Conservation (phyloP, 2,329 filamentous ascomycete species). For the Annulohypoxylon truncatum region DNA sequence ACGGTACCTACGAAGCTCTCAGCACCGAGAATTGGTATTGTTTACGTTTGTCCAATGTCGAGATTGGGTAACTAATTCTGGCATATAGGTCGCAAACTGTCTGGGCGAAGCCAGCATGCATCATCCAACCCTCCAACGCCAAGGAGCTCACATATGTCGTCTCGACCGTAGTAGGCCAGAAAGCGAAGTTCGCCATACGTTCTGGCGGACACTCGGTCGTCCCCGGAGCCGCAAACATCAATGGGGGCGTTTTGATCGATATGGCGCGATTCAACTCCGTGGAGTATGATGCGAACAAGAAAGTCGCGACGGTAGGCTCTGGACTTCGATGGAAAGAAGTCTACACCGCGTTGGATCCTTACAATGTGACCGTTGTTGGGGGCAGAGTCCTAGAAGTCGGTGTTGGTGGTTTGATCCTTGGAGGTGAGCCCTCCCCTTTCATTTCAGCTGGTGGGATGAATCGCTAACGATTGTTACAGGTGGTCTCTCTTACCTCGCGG, state of each 20-base stretch:
- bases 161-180: conserved; percentile 26
- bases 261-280: conserved; percentile 39
- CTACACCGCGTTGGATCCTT: conserved; percentile 41
- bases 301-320: conserved; percentile 40
- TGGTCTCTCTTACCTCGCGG: conserved; percentile 43
- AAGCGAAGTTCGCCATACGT: conserved; percentile 42
- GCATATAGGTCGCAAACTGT: conserved; percentile 42
- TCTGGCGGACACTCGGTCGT: conserved; percentile 44
- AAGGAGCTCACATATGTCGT: conserved; percentile 39
- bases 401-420: conserved; percentile 45
- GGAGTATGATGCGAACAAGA: conserved; percentile 38
- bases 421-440: conserved; percentile 29
- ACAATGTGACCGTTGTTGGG: conserved; percentile 45
- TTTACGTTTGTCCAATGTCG: neutral
- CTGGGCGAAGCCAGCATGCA: conserved; percentile 43
- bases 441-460: neutral
- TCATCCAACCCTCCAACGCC: conserved; percentile 37
- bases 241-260: conserved; percentile 44
- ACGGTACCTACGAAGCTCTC: conserved; percentile 26
- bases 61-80: conserved; percentile 3
- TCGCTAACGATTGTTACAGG: conserved; percentile 28
- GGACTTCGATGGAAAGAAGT: conserved; percentile 44
- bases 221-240: conserved; percentile 41
- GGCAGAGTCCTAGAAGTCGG: conserved; percentile 44
- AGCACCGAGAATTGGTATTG: conserved; percentile 37